Conservation (phyloP, 192 early-diverging fungal species). For the Backusella morwellensis region DNA sequence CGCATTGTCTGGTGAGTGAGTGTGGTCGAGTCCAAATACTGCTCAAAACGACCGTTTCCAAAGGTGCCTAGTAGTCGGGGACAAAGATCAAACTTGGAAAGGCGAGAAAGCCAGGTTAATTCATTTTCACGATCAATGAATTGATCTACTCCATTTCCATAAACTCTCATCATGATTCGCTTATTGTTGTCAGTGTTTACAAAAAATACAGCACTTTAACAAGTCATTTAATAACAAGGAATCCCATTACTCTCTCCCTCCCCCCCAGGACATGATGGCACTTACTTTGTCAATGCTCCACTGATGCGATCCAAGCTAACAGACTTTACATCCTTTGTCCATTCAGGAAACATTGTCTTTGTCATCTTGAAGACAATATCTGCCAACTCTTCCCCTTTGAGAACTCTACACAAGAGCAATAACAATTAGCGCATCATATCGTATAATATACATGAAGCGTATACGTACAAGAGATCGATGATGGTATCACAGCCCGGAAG, state of each 20-base stretch:
- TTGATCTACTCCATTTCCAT: slow-evolving; percentile 80
- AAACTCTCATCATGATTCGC: slow-evolving; percentile 63
- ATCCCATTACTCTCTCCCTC: not conserved
- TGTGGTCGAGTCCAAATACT: slow-evolving; percentile 75
- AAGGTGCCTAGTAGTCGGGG: slow-evolving; percentile 74
- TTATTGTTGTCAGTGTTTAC: slow-evolving; percentile 13
- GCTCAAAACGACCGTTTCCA: slow-evolving; percentile 80
- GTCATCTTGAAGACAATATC: slow-evolving; percentile 9
- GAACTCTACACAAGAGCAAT: slow-evolving; percentile 3
- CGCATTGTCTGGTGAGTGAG: slow-evolving; percentile 68
- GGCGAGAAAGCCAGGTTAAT: slow-evolving; percentile 69
- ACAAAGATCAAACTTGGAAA: slow-evolving; percentile 71
- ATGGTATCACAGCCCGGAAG: slow-evolving; percentile 16
- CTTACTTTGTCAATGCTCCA: slow-evolving; percentile 66
- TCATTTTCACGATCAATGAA: slow-evolving; percentile 76
- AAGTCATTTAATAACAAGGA: not conserved
- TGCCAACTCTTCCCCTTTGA: slow-evolving; percentile 25
- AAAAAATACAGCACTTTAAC: slow-evolving; percentile 26
- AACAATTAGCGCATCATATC: too few relatives aligned
- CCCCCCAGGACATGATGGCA: not conserved
- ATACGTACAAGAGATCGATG: slow-evolving; percentile 16
- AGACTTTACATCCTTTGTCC: slow-evolving; percentile 22
- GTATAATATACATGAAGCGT: not conserved
- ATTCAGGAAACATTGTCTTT: slow-evolving; percentile 24
- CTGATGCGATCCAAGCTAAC: slow-evolving; percentile 50